Evolutionary conservation across 805 yeast species (phyloP).

Genomic region (Kluyveromyces starmeri): DNA sequence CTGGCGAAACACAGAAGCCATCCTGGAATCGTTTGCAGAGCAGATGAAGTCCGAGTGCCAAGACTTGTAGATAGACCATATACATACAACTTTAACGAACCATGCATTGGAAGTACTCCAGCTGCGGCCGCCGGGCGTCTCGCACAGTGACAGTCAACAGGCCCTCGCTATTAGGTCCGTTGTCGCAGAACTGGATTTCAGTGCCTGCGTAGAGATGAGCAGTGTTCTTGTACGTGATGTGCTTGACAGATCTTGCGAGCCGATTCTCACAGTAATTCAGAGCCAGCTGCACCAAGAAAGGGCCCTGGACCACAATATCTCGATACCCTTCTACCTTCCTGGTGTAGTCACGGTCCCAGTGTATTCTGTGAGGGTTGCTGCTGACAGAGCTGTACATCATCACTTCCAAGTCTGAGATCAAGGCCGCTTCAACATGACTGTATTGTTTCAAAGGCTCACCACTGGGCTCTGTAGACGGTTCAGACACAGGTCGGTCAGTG

Average conservation of each 20-base stretch:
- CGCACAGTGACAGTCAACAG: constrained; percentile 1
- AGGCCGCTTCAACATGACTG: no score
- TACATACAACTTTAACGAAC: not conserved
- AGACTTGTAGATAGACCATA: not conserved
- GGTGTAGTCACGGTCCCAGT: constrained; percentile 56
- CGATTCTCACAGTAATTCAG: constrained; percentile 40
- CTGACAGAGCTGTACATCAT: constrained; percentile 64
- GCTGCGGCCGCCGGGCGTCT: constrained; percentile 6
- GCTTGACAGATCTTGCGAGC: constrained; percentile 15
- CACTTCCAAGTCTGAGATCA: constrained; percentile 37
- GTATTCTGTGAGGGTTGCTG: constrained; percentile 78
- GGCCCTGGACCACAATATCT: constrained; percentile 67
- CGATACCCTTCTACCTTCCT: constrained; percentile 48
- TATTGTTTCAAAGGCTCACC: no score
- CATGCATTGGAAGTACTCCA: constrained; percentile 8
- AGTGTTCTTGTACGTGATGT: constrained; percentile 36
- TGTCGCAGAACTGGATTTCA: constrained; percentile 18
- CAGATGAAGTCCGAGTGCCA: not conserved
- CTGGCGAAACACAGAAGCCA: constrained; percentile 38
- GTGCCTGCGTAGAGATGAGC: constrained; percentile 35
- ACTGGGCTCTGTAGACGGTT: no score
- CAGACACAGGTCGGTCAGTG: constrained; percentile 33
- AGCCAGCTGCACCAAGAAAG: constrained; percentile 55
- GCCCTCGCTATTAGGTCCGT: constrained; percentile 5
- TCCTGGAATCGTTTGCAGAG: constrained; percentile 8